Evolutionary conservation across 805 yeast species (phyloP).

Genomic region (Allodekkera sacchari): DNA sequence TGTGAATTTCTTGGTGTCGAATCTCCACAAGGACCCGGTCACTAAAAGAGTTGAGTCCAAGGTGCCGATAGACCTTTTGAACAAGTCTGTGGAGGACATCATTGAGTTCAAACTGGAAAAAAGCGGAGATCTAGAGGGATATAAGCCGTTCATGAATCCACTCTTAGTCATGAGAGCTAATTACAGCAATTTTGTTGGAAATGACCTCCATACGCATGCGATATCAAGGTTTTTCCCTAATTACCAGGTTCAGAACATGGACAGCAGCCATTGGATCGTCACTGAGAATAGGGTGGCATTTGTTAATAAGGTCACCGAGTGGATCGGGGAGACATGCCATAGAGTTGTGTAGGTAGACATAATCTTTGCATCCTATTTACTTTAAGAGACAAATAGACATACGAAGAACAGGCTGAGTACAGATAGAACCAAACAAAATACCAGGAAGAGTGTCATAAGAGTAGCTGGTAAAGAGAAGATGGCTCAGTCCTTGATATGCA

Average conservation of each 20-base stretch:
- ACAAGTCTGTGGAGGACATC: constrained; percentile 52
- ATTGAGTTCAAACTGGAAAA: constrained; percentile 41
- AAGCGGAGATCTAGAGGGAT: constrained; percentile 20
- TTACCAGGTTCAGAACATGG: constrained; percentile 58
- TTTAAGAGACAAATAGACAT: too few species aligned
- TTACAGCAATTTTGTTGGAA: constrained; percentile 36
- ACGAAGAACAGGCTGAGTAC: too few species aligned
- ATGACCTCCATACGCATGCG: constrained; percentile 8
- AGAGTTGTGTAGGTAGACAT: too few species aligned
- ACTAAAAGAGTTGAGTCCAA: constrained; percentile 19
- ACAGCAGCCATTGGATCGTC: constrained; percentile 89
- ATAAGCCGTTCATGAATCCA: constrained; percentile 55
- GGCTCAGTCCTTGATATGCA: background rate
- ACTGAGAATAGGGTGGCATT: constrained; percentile 76
- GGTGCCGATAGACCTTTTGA: constrained; percentile 61
- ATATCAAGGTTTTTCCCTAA: constrained; percentile 43
- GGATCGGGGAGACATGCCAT: constrained; percentile 17
- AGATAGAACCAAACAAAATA: too few species aligned
- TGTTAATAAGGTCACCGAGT: constrained; percentile 49
- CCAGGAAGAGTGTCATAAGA: too few species aligned
- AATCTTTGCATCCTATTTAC: too few species aligned
- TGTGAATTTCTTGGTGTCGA: constrained; percentile 68
- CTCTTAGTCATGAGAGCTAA: constrained; percentile 71
- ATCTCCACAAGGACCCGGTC: constrained; percentile 37
- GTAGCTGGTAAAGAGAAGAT: background rate